These are phyloP conservation scores for Cladorrhinum samala DNA, from an alignment of 495 filamentous ascomycete species.

Conservation along the genomic window DNA sequence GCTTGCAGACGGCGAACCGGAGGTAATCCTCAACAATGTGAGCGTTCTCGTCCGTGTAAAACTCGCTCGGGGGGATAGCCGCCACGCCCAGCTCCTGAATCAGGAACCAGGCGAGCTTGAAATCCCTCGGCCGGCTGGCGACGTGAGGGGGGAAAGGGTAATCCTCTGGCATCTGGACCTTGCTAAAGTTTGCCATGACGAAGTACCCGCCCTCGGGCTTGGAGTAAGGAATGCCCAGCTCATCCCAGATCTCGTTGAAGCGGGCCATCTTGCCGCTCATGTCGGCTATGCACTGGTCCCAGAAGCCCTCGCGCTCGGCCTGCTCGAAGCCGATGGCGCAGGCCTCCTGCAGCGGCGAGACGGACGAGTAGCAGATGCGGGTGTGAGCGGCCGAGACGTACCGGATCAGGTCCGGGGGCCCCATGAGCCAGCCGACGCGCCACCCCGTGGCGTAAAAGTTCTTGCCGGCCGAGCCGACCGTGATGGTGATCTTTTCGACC, in stretches of 20 bases:
- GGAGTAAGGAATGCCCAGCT: slow-evolving; percentile 85
- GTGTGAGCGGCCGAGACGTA: slow-evolving; percentile 91
- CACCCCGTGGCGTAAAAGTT: slow-evolving; percentile 97
- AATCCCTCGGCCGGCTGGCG: slow-evolving; percentile 77
- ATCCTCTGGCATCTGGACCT: slow-evolving; percentile 70
- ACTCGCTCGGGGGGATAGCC: slow-evolving; percentile 93
- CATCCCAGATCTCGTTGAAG: slow-evolving; percentile 84
- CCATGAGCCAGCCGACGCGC: slow-evolving; percentile 92
- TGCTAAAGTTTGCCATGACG: slow-evolving; percentile 82
- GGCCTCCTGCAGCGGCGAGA: slow-evolving; percentile 91
- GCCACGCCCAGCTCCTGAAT: slow-evolving; percentile 95
- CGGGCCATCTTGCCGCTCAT: slow-evolving; percentile 85
- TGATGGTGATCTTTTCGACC: slow-evolving; percentile 78
- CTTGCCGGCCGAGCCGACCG: slow-evolving; percentile 92
- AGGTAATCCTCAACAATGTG: slow-evolving; percentile 88
- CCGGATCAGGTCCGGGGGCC: slow-evolving; percentile 80
- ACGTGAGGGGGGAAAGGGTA: slow-evolving; percentile 90
- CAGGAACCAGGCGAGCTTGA: slow-evolving; percentile 90
- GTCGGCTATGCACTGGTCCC: slow-evolving; percentile 73
- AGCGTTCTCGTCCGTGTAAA: slow-evolving; percentile 79
- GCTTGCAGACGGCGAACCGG: slow-evolving; percentile 94
- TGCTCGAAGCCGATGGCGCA: slow-evolving; percentile 93
- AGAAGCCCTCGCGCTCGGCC: slow-evolving; percentile 79
- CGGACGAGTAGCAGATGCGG: slow-evolving; percentile 89
- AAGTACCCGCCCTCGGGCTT: slow-evolving; percentile 96